phyloP scores from a whole-genome alignment of 495 filamentous ascomycete genomes.

The Pseudevernia furfuracea region DNA sequence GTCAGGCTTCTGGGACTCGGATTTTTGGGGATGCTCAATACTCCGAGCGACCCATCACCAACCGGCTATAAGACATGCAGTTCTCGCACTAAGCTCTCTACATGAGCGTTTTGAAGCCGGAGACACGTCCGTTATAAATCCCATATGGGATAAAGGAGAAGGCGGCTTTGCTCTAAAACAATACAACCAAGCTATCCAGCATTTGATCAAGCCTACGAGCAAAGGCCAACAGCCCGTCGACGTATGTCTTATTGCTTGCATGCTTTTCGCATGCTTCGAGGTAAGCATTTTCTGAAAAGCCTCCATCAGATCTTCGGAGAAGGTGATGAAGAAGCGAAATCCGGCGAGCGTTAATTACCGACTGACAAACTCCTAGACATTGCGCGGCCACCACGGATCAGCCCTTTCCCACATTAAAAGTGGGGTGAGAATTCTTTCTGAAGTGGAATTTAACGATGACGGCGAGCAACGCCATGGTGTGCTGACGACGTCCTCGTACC shows the following conservation, averaged over 20 bases:
- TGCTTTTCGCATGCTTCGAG: slow-evolving; percentile 51
- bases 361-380: slow-evolving; percentile 23
- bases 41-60: slow-evolving; percentile 52
- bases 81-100: slow-evolving; percentile 55
- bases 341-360: not conserved
- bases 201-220: slow-evolving; percentile 24
- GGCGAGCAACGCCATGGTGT: not conserved
- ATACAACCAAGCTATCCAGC: slow-evolving; percentile 48
- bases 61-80: slow-evolving; percentile 56
- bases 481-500: not conserved
- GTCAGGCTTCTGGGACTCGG: slow-evolving; percentile 54
- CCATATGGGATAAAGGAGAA: slow-evolving; percentile 9
- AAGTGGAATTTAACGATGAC: slow-evolving; percentile 15
- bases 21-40: slow-evolving; percentile 46
- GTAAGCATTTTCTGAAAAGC: slow-evolving; percentile 31
- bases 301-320: not conserved
- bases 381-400: slow-evolving; percentile 32
- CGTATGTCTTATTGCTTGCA: slow-evolving; percentile 46
- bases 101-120: slow-evolving; percentile 51
- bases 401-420: slow-evolving; percentile 32
- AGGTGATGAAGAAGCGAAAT: slow-evolving; percentile 22
- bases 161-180: slow-evolving; percentile 40
- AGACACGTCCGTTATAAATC: slow-evolving; percentile 15
- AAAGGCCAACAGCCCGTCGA: slow-evolving; percentile 22
- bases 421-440: slow-evolving; percentile 31